Percentiles rank a stretch among this genome's conserved stretches.
phyloP scores from a whole-genome alignment of 768 basidiomycete genomes.

The Chalciporus sphaerocephalus region DNA sequence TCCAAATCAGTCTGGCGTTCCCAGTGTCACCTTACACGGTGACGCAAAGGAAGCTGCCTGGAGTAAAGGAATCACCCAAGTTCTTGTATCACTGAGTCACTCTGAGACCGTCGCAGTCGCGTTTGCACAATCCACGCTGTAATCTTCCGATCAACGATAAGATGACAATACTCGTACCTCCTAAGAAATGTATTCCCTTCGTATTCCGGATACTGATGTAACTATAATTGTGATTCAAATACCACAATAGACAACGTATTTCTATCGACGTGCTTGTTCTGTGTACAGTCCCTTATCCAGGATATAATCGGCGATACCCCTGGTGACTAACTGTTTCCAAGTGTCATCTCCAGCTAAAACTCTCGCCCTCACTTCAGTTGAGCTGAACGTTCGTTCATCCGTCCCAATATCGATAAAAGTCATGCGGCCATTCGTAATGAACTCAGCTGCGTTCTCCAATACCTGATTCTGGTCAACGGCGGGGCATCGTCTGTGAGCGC shows the following conservation, averaged over 20 bases:
- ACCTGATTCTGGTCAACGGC: constrained; percentile 16
- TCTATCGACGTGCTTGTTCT: constrained; percentile 1
- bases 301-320: constrained; percentile 50
- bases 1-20: constrained; percentile 72
- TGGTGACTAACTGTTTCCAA: constrained; percentile 49
- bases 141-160: constrained; percentile 1
- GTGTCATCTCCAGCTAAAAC: constrained; percentile 17
- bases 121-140: constrained; percentile 69
- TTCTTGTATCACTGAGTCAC: constrained; percentile 87
- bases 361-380: constrained; percentile 54
- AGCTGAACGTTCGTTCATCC: constrained; percentile 57
- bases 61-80: constrained; percentile 63
- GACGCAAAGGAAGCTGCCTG: constrained; percentile 74
- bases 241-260: constrained; percentile 10
- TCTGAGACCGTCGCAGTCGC: constrained; percentile 90
- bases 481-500: constrained; percentile 49
- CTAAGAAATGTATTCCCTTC: constrained; percentile 4
- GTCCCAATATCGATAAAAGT: constrained; percentile 58
- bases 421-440: constrained; percentile 49
- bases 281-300: constrained; percentile 43
- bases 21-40: constrained; percentile 71
- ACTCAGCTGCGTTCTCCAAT: constrained; percentile 41
- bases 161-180: not conserved
- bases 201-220: not conserved
- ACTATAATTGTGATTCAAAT: constrained; percentile 2